Conservation (phyloP, 768 basidiomycete genomes). For the Leccinellum albellum region DNA sequence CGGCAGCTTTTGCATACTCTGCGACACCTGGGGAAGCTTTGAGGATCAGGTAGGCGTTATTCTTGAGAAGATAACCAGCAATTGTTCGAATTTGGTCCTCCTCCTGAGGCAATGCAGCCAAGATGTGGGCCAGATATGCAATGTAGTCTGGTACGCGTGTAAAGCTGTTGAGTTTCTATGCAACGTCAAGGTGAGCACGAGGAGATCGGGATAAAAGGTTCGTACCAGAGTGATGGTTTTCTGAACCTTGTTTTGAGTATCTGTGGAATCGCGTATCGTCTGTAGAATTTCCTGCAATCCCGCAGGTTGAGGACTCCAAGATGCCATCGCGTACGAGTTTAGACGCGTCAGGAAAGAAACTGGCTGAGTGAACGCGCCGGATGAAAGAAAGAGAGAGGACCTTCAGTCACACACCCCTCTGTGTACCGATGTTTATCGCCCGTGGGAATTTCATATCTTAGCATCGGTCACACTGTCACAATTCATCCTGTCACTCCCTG, state of each 20-base stretch:
- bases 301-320: conserved; percentile 80
- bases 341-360: conserved; percentile 27
- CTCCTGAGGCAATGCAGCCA: conserved; percentile 74
- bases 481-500: too few species aligned
- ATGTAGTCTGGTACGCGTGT: conserved; percentile 90
- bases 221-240: conserved; percentile 78
- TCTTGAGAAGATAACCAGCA: conserved; percentile 96
- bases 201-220: conserved; percentile 15
- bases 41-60: conserved; percentile 80
- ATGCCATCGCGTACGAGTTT: conserved; percentile 47
- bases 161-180: conserved; percentile 82
- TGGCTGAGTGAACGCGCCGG: conserved; percentile 27
- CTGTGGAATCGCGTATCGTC: conserved; percentile 89
- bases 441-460: conserved; percentile 35
- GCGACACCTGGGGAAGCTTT: conserved; percentile 61
- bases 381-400: conserved; percentile 23
- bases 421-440: conserved; percentile 35
- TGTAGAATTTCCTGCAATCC: conserved; percentile 89
- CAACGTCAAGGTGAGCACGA: conserved; percentile 18
- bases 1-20: conserved; percentile 68
- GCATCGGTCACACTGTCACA: conserved; percentile 30
- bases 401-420: conserved; percentile 14
- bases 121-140: conserved; percentile 93
- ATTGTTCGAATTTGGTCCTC: conserved; percentile 93
- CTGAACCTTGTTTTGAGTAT: conserved; percentile 70